Conservation (phyloP, 176 grass and related monocot species). For the Carex littledalei region DNA sequence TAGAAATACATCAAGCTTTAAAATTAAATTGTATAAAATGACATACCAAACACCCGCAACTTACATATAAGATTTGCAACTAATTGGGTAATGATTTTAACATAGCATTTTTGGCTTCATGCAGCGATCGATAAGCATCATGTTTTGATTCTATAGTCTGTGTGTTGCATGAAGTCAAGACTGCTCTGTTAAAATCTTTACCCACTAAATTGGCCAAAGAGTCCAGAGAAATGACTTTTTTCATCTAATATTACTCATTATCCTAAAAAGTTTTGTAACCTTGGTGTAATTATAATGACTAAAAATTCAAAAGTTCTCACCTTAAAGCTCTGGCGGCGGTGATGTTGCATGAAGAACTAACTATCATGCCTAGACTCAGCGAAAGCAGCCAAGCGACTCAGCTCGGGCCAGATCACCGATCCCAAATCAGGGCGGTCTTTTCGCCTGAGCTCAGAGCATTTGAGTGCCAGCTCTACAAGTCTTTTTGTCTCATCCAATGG, state of each 20-base stretch:
- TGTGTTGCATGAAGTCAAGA: too few species aligned
- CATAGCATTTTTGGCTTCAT: too few species aligned
- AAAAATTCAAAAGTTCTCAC: constrained; percentile 11
- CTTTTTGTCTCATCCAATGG: constrained; percentile 40
- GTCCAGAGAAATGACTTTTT: neutral
- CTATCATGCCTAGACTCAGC: constrained; percentile 23
- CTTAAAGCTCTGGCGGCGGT: neutral
- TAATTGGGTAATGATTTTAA: too few species aligned
- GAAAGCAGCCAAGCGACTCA: constrained; percentile 35
- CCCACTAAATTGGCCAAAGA: neutral
- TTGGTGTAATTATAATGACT: neutral
- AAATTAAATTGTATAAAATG: neutral
- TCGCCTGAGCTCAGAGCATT: constrained; percentile 64
- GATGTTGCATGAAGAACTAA: neutral
- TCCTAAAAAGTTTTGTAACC: neutral
- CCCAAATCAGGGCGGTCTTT: constrained; percentile 65
- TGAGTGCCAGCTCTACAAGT: constrained; percentile 56
- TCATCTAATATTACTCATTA: neutral
- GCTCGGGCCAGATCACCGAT: constrained; percentile 50
- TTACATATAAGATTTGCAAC: neutral
- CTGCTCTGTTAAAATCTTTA: too few species aligned
- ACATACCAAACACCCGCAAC: neutral
- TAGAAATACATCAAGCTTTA: neutral
- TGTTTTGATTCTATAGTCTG: too few species aligned
- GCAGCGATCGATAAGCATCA: too few species aligned